Evolutionary conservation across 2,329 filamentous ascomycete genomes (phyloP), one percentile per base, ranked within the genome.

Genomic region (Tolypocladium album): DNA sequence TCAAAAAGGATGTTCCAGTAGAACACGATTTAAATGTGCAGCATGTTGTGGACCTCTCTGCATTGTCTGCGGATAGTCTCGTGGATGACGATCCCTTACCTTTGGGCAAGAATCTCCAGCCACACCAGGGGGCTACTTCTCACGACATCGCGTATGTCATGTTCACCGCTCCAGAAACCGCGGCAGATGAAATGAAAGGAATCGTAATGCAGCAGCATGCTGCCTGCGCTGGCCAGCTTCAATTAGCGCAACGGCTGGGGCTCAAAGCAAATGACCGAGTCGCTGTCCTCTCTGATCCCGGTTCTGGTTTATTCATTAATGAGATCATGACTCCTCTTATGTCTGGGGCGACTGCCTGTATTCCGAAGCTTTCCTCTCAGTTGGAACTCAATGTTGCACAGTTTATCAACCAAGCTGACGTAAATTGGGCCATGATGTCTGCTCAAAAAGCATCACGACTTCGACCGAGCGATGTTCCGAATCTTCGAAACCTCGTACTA

Each of bases 81-180:
- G 7, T n/a, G 4, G 24, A 17, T 2, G 55, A 57, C 13, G 40
- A 57, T 13, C 27, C 4, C 5, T 20, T 34, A 38, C 1, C n/a
- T 9, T 6, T 7, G 20, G 27, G 7, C 15, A 7, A 5, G 22
- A 11, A 34, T 11, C 11, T 8, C 8, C 40, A 12, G 27, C 24
- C 45, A 24, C 15, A 39, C 24, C n/a, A n/a, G 36, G 9, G n/a
- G 27, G 13, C 12, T 6, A 34, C 27, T 34, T 11, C 24, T 13
- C 39, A 45, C 0, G 42, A 58, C 42, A 43, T 42, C 12, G 59
- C 56, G 9, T 62, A 62, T 57, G 53, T 62, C 13, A 45, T 64
- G 20, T 66, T 65, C 55, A 66, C 62, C 17, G 61, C 58, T 4
- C 61, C 63, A 2, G 60, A 52, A 17, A 63, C 63, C 0, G 63